A percentile compares a stretch with the other conserved stretches of the same genome.
These are phyloP conservation scores for Ophiocordyceps sinensis DNA, from an alignment of 2,329 filamentous ascomycete species.

Conservation along the genomic window DNA sequence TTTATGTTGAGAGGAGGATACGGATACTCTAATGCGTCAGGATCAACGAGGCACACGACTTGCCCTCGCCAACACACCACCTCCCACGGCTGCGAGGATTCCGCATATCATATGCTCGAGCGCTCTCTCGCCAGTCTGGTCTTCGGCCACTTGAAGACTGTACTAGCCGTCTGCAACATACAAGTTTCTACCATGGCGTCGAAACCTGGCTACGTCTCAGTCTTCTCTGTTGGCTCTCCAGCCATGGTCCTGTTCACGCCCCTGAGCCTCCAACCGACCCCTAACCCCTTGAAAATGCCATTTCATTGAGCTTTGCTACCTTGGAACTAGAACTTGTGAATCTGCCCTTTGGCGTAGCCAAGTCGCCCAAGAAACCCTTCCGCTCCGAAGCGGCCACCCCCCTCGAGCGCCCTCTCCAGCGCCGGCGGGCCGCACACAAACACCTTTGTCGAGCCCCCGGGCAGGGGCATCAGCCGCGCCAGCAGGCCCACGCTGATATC, in stretches of 20 bases:
- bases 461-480: neutral
- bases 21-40: too few relatives aligned
- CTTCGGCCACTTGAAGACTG: neutral
- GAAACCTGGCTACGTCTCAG: neutral
- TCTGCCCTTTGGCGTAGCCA: neutral
- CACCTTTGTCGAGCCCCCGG: neutral
- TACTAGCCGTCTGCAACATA: neutral
- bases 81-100: too few relatives aligned
- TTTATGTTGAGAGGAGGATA: too few relatives aligned
- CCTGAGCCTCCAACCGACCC: too few relatives aligned
- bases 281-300: too few relatives aligned
- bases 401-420: neutral
- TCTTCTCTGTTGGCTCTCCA: neutral
- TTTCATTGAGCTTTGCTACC: too few relatives aligned
- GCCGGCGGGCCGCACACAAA: neutral
- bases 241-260: neutral
- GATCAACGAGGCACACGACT: too few relatives aligned
- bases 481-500: neutral
- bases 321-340: neutral
- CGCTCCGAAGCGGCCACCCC: neutral
- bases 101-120: too few relatives aligned
- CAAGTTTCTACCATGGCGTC: neutral
- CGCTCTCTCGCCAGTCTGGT: too few relatives aligned
- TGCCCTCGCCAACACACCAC: too few relatives aligned
- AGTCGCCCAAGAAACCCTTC: neutral